These are phyloP conservation scores for Podospora anserina DNA, from an alignment of 495 filamentous ascomycete genomes.

Conservation along the genomic window DNA sequence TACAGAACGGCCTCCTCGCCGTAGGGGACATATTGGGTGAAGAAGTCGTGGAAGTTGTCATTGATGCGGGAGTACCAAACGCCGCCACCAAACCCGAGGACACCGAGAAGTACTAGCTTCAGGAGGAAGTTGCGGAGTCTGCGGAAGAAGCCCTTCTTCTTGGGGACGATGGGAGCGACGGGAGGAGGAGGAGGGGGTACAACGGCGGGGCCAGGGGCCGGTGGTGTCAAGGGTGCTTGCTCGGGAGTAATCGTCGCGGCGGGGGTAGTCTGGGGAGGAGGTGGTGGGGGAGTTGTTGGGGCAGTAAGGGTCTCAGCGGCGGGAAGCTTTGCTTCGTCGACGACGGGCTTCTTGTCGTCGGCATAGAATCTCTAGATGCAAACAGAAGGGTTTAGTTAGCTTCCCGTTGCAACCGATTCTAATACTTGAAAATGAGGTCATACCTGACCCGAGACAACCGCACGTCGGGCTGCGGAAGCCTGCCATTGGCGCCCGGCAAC, in stretches of 20 bases:
- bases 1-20: slow-evolving; percentile 95
- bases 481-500: slow-evolving; percentile 56
- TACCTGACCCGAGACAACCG: slow-evolving; percentile 33
- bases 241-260: slow-evolving; percentile 57
- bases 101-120: slow-evolving; percentile 67
- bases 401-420: slow-evolving; percentile 30
- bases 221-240: slow-evolving; percentile 59
- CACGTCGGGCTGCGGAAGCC: slow-evolving; percentile 35
- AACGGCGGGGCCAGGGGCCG: slow-evolving; percentile 21
- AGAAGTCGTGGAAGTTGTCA: slow-evolving; percentile 99
- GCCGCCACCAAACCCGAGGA: slow-evolving; percentile 77
- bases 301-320: slow-evolving; percentile 54
- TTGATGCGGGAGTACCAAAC: slow-evolving; percentile 87
- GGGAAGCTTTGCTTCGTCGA: slow-evolving; percentile 53
- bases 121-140: slow-evolving; percentile 63
- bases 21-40: slow-evolving; percentile 94
- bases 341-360: slow-evolving; percentile 48
- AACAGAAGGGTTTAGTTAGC: slow-evolving; percentile 9
- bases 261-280: slow-evolving; percentile 41
- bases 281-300: slow-evolving; percentile 46
- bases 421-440: slow-evolving; percentile 24
- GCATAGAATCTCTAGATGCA: slow-evolving; percentile 54
- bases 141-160: slow-evolving; percentile 73
- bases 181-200: slow-evolving; percentile 35
- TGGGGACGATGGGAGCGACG: slow-evolving; percentile 42